Base-by-base conservation (phyloP, 1,284 basidiomycete species). In the Neotropicomus parvogracilis region DNA sequence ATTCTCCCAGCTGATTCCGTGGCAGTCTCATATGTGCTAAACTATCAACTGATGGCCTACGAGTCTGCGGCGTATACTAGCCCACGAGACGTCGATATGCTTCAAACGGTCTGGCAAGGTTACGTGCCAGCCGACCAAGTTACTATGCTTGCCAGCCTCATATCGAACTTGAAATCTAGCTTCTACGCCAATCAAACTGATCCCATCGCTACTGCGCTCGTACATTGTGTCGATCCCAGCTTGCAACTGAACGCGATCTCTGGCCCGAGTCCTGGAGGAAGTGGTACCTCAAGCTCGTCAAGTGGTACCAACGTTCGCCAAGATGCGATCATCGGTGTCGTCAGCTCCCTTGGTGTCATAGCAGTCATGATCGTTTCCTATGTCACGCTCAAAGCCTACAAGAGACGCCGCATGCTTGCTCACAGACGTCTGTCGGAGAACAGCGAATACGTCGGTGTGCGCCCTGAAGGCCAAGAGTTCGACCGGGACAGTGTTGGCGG, bases 301-400 rank as follows among this genome's bases (percentile, higher is more conserved):
- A 52, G 49, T 26, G 48, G 58, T 21, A 54, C 61, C 6, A 54
- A 56, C 14, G 46, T 76, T 13, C 73, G 88, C 7, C 78, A 83
- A 60, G 79, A 90, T 54, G 85, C 85, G 7, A 88, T 91, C 60
- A 88, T 91, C 50, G 88, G 88, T 28, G 85, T 91, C 9, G 85
- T 88, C 54, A 80, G 75, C 29, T 81, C 85, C 2, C 75, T 91
- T 14, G 88, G 87, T 26, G 83, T 75, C 6, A 77, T 90, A 51
- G 82, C 85, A 0, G 57, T 88, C 17, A 59, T 85, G 27, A 79
- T 88, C 24, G 74, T 88, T 27, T 74, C 69, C 12, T 85, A 81
- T 70, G 79, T 89, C 48, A 70, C 77, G 20, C 79, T 78, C 55
- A 75, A 81, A 46, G 77, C 78, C 7, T 68, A 79, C 62, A 79